Conservation (phyloP, 768 basidiomycete genomes). For the Leccinum imitatum region DNA sequence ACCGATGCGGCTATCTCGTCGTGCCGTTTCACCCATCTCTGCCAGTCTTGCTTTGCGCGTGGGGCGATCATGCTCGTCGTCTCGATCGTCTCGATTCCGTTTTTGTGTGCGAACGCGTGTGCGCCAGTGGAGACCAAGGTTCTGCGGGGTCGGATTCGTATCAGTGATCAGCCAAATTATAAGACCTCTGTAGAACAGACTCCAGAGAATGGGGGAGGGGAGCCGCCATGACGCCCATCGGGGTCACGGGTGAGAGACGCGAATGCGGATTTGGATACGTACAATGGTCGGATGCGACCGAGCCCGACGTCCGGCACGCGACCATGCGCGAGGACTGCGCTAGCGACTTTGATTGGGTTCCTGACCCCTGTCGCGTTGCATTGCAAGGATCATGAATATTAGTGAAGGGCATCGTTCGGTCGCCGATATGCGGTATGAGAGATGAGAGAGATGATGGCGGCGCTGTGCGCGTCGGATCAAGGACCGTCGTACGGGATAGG, state of each 20-base stretch:
- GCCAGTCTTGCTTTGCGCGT: slow-evolving; percentile 54
- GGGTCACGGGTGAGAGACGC: too few relatives aligned
- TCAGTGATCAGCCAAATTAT: background rate
- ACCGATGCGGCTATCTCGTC: slow-evolving; percentile 14
- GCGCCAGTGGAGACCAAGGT: slow-evolving; percentile 67
- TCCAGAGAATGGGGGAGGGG: too few relatives aligned
- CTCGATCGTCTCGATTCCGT: slow-evolving; percentile 36
- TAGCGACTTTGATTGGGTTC: slow-evolving; percentile 68
- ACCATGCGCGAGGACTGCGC: slow-evolving; percentile 54
- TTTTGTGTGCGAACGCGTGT: slow-evolving; percentile 45
- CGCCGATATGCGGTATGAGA: background rate
- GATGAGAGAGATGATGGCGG: background rate
- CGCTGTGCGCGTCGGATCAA: background rate
- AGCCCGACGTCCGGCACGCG: slow-evolving; percentile 43
- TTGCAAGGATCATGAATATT: background rate
- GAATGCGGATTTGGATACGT: slow-evolving; percentile 20
- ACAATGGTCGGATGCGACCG: slow-evolving; percentile 73
- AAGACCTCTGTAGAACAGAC: background rate
- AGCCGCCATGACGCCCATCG: background rate
- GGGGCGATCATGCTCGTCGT: slow-evolving; percentile 50
- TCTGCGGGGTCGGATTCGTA: slow-evolving; percentile 31
- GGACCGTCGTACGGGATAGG: background rate
- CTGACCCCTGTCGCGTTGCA: slow-evolving; percentile 48
- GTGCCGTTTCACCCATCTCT: slow-evolving; percentile 55
- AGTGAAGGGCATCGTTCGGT: background rate